Base-by-base conservation (phyloP, 495 filamentous ascomycete species). In the Penicillium egyptiacum region DNA sequence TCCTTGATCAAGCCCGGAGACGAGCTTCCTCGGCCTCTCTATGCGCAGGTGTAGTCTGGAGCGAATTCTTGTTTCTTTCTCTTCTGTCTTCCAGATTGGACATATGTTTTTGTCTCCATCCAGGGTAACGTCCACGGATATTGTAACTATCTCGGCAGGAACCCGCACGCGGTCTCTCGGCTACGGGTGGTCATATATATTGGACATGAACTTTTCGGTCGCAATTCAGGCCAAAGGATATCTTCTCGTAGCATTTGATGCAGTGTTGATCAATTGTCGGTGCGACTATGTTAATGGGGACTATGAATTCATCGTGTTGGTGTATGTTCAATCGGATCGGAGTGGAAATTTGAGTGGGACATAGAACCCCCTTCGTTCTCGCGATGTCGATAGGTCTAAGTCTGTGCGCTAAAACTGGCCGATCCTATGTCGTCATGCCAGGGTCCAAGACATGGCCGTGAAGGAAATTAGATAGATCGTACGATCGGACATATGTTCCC, bases 1-100 rank as follows among this genome's bases (percentile, higher is more conserved):
- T 57, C 65, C 26, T 56, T 66, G 59, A 69, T 74, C 37, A 66
- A 73, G 48, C 72, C 74, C 31, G 69, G 72, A 1, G 75, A 82
- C 19, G 71, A 84, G 53, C 71, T 87, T 45, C 84, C 85, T 8
- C 77, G 70, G 41, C 84, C 86, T 17, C 70, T 88, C 16, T 88
- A 84, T 78, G 77, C 79, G 40, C 77, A 86, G 63, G 81, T 86
- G 23, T 88, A 67, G 66, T 17, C 25, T 45, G 42, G 17, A 14
- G 10, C 17, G n/a, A n/a, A 4, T 14, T 47, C 16, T n/a, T 3
- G 7, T 37, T 37, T 22, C 20, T 6, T 37, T 39, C 17, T 26
- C 6, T 22, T 47, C 41, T 14, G 35, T 39, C 30, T 45, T 26
- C 12, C 20, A 45, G 39, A 22, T 58, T 52, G 48, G 7, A 52